These are phyloP conservation scores for Gliomastix tumulicola DNA, from an alignment of 2,329 filamentous ascomycete species.

Conservation along the genomic window DNA sequence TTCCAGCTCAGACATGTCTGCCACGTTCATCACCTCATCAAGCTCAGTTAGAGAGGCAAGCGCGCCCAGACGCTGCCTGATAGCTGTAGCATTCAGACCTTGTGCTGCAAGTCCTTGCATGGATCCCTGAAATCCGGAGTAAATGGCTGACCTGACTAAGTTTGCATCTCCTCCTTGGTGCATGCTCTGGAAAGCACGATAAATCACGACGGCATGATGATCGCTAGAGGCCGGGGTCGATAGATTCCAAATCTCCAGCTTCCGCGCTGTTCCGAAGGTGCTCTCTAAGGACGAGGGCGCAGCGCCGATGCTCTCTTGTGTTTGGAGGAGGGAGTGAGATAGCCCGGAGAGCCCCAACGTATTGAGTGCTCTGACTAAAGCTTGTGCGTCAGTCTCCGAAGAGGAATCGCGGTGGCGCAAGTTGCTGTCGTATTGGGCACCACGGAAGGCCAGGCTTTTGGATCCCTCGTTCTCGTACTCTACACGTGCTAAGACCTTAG, in stretches of 20 bases:
- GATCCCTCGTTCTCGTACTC: slow-evolving; percentile 85
- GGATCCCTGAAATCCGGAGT: slow-evolving; percentile 54
- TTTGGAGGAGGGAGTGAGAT: slow-evolving; percentile 70
- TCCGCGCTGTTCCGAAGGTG: slow-evolving; percentile 72
- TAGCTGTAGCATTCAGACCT: slow-evolving; percentile 39
- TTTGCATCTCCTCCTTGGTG: slow-evolving; percentile 54
- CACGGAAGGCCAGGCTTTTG: slow-evolving; percentile 84
- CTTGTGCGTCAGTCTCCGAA: slow-evolving; percentile 54
- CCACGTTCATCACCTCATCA: slow-evolving; percentile 64
- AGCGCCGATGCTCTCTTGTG: slow-evolving; percentile 53
- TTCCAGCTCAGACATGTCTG: slow-evolving; percentile 52
- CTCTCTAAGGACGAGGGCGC: slow-evolving; percentile 57
- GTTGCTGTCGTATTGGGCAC: slow-evolving; percentile 84
- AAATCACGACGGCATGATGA: slow-evolving; percentile 63
- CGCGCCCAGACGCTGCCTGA: slow-evolving; percentile 51
- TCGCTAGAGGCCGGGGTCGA: slow-evolving; percentile 59
- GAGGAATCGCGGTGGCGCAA: slow-evolving; percentile 54
- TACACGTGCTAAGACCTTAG: slow-evolving; percentile 71
- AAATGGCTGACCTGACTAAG: slow-evolving; percentile 49
- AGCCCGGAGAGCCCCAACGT: slow-evolving; percentile 79
- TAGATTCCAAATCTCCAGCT: slow-evolving; percentile 87
- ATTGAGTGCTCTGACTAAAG: slow-evolving; percentile 70
- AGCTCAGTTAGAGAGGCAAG: slow-evolving; percentile 74
- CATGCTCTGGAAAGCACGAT: slow-evolving; percentile 74
- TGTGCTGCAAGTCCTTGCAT: slow-evolving; percentile 49